Evolutionary conservation across 441 rosid species (phyloP), one percentile per base, ranked within the genome.

Genomic region (Pelargonium cotyledonis): DNA sequence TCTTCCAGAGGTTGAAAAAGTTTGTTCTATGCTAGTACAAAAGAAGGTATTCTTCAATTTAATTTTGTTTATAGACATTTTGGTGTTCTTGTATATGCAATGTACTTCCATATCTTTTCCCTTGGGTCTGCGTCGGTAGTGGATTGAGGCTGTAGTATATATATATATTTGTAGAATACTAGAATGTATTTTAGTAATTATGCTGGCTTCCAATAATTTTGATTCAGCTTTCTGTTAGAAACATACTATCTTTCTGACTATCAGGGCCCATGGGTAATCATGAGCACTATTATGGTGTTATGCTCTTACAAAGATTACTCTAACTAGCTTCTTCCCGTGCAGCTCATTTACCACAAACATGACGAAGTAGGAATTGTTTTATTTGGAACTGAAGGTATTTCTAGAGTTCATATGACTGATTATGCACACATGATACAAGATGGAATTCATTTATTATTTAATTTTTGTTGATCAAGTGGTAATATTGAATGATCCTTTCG

Each of bases 331-430:
- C 51, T 18, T 69, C 68, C 14, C 67, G 58, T 75, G 80, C 91
- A 94, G 99, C 83, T 94, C 80, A 80, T 89, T 77, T 86, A 82
- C 76, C 70, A 81, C 77, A 91, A 85, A 77, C 77, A 35, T 70
- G 95, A 94, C 76, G 99, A 94, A 80, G 95, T 89, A 81, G 99
- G 94, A 63, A 66, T 91, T 70, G 85, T 91, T 75, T 72, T 83
- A n/a, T 94, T 89, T 78, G 99, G 96, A 82, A 89, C 96, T 76
- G 73, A 81, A 82, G 99, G 97, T 94, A 78, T 35, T 65, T 61
- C 43, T 53, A 18, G 61, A 16, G 4, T 55, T 6, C 40, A 6
- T 0, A 35, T 35, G 40, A 35, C 6, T 35, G 40, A 4, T 35
- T 35, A 35, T 35, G 40, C 40, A 35, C 40, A 35, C 40, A 35